Base-by-base conservation (phyloP, 139 green algal species). In the Medakamo hakoo region DNA sequence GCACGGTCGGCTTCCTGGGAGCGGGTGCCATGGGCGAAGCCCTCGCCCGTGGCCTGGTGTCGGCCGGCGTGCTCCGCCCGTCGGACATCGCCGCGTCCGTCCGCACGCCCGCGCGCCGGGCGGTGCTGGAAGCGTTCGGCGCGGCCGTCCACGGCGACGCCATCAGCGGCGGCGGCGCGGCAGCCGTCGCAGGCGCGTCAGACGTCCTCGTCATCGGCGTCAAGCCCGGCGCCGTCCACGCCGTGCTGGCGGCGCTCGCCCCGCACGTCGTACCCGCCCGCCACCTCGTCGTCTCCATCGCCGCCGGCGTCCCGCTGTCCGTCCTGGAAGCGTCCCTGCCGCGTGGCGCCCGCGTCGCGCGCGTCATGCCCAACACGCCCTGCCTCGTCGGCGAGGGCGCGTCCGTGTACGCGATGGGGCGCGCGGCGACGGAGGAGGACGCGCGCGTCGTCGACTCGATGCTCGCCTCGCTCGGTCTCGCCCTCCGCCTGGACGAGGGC, bases 321-420 rank as follows among this genome's bases (percentile, higher is more conserved):
- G 58, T 27, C 16, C 57, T 80, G 66, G 63, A 80, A 56, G 64
- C 55, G 32, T 21, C n/a, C 25, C 60, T 76, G 30, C 62, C 62
- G 1, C 58, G 56, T 21, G 65, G 31, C 60, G 55, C 61, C 14
- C 61, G 65, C 49, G 65, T 76, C 19, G 61, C 66, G 29, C 61
- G 64, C 27, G 66, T 72, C 18, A 97, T 97, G 91, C 91, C 91
- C 28, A 97, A 97, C 82, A 97, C 89, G 1, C 89, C 90, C 23
- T 96, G 89, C 73, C 76, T 97, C n/a, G 85, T 97, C 23, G 63
- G 68, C 21, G 49, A 74, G 48, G 62, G 65, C 49, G 76, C 76
- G 16, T 72, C 63, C 2, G 67, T 68, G 22, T 76, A 71, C 40
- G 66, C 67, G 27, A 49, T 78, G 23, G 71, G 71, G 21, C 63